Percentiles rank a stretch among this genome's conserved stretches.
Conservation (phyloP, 2,329 filamentous ascomycete species). For the Podosphaera fusca region DNA sequence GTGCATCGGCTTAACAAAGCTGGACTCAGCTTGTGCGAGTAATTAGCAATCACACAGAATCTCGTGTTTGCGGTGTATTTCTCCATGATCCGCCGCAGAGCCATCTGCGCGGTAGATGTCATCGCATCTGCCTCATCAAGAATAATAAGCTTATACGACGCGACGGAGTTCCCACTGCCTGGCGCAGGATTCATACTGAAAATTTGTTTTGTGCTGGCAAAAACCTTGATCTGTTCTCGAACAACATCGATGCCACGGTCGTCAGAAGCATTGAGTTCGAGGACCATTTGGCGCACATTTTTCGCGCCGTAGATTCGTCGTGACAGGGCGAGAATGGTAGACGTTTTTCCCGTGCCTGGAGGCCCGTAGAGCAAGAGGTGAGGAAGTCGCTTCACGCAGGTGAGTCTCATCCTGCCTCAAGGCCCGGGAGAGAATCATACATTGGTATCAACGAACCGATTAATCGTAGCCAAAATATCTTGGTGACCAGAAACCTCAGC, state of each 20-base stretch:
- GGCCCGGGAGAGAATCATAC: constrained; percentile 17
- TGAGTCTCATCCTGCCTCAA: constrained; percentile 1
- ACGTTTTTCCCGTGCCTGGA: constrained; percentile 92
- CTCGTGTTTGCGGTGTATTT: constrained; percentile 96
- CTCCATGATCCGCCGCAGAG: constrained; percentile 89
- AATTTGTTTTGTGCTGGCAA: constrained; percentile 93
- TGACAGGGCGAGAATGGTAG: constrained; percentile 80
- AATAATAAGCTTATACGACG: constrained; percentile 83
- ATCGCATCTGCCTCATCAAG: constrained; percentile 98
- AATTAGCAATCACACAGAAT: constrained; percentile 97
- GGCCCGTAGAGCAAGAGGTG: constrained; percentile 94
- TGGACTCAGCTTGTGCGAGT: constrained; percentile 90
- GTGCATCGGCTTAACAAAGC: constrained; percentile 85
- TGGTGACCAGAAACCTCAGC: constrained; percentile 90
- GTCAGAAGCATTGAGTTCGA: constrained; percentile 92
- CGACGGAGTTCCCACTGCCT: constrained; percentile 26
- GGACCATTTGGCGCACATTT: constrained; percentile 94
- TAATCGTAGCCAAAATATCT: constrained; percentile 92
- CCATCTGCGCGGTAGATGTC: constrained; percentile 98
- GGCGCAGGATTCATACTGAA: constrained; percentile 44
- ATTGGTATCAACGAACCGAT: constrained; percentile 90
- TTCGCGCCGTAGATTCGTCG: constrained; percentile 75
- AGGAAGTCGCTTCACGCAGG: constrained; percentile 39
- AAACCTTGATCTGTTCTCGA: constrained; percentile 97
- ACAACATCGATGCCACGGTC: constrained; percentile 96